Evolutionary conservation across 108 stramenopile genomes (phyloP), one percentile per base, ranked within the genome.

Genomic region (Pseudonitzschia pungens): DNA sequence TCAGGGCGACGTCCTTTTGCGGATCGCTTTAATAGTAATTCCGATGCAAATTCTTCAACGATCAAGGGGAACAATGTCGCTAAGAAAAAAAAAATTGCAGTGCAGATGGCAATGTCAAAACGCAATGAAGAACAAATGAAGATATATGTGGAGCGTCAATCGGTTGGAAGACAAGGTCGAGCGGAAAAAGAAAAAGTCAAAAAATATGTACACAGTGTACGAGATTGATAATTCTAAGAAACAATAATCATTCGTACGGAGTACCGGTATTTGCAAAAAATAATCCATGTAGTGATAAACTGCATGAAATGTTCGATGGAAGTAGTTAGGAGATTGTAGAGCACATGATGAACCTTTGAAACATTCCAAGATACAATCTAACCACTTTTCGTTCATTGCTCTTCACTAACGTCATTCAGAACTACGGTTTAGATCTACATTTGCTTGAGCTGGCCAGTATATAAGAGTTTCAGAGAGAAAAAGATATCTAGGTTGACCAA

Each of bases 121-220:
- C 69, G 69, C 31, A 70, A 70, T 20, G 69, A 70, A 54, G 21
- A 53, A 29, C 69, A 70, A 20, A 41, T 55, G 36, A 43, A 70
- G 33, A 70, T 56, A 32, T 70, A 56, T 56, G 7, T 70, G 52
- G 53, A 70, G 8, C 69, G 69, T 16, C 69, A 70, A 55, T 29
- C 27, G 11, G 27, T 18, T 32, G 69, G 69, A 55, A 51, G 69
- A 52, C 27, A 70, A 41, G 53, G 32, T 18, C 20, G 69, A 62
- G 32, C 32, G 27, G 15, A 33, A 33, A 42, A 7, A 40, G 32
- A 40, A 32, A 29, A 40, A 40, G 32, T n/a, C 16, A 62, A 33
- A 40, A 62, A 40, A 62, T 62, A 62, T 40, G 60, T 18, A 24
- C 21, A 55, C 20, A 4, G 10, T 55, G 54, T 26, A 5, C 9